Percentiles rank a stretch among this genome's conserved stretches.
phyloP scores from a whole-genome alignment of 2,329 filamentous ascomycete species.

The Cercospora berteroae region DNA sequence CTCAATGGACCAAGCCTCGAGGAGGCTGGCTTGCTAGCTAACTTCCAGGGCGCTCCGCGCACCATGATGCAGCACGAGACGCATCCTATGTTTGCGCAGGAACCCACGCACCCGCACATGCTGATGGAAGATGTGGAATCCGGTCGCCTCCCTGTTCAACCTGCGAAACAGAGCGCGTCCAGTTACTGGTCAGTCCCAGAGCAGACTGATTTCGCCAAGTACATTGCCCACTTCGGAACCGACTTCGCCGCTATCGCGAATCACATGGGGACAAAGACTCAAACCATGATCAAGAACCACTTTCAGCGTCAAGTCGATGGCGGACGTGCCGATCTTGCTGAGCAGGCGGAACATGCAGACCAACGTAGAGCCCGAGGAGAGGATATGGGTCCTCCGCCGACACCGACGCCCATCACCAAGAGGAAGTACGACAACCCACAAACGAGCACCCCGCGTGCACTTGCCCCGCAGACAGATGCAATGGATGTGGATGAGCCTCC shows the following conservation, averaged over 20 bases:
- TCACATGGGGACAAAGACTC: constrained; percentile 80
- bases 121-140: constrained; percentile 28
- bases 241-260: constrained; percentile 73
- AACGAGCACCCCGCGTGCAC: constrained; percentile 40
- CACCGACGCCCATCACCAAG: constrained; percentile 49
- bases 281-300: constrained; percentile 72
- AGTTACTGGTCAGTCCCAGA: constrained; percentile 89
- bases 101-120: constrained; percentile 20
- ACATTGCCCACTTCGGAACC: constrained; percentile 72
- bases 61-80: constrained; percentile 21
- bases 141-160: constrained; percentile 23
- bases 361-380: constrained; percentile 44
- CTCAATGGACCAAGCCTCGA: constrained; percentile 29
- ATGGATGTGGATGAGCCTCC: constrained; percentile 43
- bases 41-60: constrained; percentile 30
- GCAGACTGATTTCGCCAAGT: constrained; percentile 69
- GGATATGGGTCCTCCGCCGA: constrained; percentile 48
- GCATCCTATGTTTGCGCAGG: constrained; percentile 27
- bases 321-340: constrained; percentile 44
- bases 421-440: constrained; percentile 48
- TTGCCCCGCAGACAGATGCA: constrained; percentile 46
- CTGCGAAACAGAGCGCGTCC: constrained; percentile 46
- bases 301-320: constrained; percentile 48
- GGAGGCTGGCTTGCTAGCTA: constrained; percentile 36
- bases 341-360: constrained; percentile 45